Conservation (phyloP, 805 yeast species). For the Lachancea thermotolerans region DNA sequence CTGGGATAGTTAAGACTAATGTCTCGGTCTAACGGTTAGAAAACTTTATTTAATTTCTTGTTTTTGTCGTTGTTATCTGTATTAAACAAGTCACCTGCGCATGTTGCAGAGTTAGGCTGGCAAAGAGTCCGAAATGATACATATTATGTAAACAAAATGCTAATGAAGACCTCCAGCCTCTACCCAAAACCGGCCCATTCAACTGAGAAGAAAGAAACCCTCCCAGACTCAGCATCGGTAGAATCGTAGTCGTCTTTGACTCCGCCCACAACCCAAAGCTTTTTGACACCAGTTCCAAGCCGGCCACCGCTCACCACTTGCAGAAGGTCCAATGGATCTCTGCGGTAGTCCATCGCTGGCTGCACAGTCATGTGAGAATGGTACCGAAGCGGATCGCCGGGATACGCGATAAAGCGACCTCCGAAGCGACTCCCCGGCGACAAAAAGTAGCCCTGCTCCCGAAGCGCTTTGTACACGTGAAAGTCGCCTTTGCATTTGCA, state of each 20-base stretch:
- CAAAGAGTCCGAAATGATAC: no score
- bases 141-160: no score
- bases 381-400: constrained; percentile 87
- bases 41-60: not conserved
- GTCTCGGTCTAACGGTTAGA: no score
- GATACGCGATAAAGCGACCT: constrained; percentile 81
- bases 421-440: constrained; percentile 92
- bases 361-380: constrained; percentile 78
- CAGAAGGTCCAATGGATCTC: constrained; percentile 46
- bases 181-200: constrained; percentile 98
- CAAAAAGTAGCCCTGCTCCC: constrained; percentile 41
- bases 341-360: constrained; percentile 38
- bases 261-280: constrained; percentile 61
- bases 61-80: not conserved
- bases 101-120: no score
- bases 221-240: constrained; percentile 19
- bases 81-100: no score
- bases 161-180: not conserved
- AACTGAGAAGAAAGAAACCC: constrained; percentile 52
- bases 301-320: constrained; percentile 80
- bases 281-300: constrained; percentile 87
- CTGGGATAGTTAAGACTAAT: no score
- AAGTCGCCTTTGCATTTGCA: constrained; percentile 19
- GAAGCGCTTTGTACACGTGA: constrained; percentile 31
- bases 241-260: constrained; percentile 17